A percentile compares a stretch with the other conserved stretches of the same genome.
phyloP scores from a whole-genome alignment of 352 stramenopile species.

The Globisporangium ultimum region DNA sequence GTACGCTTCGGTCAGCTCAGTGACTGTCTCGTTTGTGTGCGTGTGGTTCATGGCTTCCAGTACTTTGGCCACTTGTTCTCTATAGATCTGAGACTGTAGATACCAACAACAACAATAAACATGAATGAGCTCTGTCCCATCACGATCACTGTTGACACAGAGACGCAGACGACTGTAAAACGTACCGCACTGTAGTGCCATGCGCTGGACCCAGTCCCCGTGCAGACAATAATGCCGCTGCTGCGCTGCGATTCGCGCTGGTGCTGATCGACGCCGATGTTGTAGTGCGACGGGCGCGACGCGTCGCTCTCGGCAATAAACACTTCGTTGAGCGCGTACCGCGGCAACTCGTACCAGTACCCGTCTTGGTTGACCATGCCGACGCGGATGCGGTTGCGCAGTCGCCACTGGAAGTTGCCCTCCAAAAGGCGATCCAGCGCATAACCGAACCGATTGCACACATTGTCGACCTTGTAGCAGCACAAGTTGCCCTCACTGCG shows the following conservation, averaged over 20 bases:
- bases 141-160: background rate
- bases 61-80: constrained; percentile 83
- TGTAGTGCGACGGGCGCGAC: constrained; percentile 83
- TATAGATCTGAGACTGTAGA: constrained; percentile 76
- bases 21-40: constrained; percentile 86
- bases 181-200: constrained; percentile 86
- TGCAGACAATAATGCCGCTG: constrained; percentile 87
- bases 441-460: constrained; percentile 66
- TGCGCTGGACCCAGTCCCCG: constrained; percentile 82
- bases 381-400: constrained; percentile 81
- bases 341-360: constrained; percentile 83
- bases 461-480: constrained; percentile 82
- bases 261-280: constrained; percentile 86
- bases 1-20: constrained; percentile 83
- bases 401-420: constrained; percentile 76
- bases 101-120: constrained; percentile 12
- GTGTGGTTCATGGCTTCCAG: constrained; percentile 83
- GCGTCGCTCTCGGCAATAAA: constrained; percentile 88
- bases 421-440: constrained; percentile 64
- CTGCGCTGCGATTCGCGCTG: constrained; percentile 86
- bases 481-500: constrained; percentile 86
- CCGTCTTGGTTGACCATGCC: constrained; percentile 89
- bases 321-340: constrained; percentile 86
- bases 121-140: background rate
- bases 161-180: constrained; percentile 1